Evolutionary conservation across 805 yeast genomes (phyloP).

Genomic region (Hanseniaspora clermontiae): DNA sequence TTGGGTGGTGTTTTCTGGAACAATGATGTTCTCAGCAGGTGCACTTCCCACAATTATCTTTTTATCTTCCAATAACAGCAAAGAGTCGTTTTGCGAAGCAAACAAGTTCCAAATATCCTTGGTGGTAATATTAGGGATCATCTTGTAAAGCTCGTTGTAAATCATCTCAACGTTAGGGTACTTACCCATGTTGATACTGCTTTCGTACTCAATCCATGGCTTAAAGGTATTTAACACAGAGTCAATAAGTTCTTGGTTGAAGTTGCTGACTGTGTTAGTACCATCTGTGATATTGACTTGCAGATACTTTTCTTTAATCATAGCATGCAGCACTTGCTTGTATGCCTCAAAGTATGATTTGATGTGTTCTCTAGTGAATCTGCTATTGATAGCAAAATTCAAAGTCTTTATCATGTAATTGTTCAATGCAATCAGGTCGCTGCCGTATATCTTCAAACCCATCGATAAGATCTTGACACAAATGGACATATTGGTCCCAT

Average conservation of each 20-base stretch:
- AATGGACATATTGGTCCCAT: conserved; percentile 4
- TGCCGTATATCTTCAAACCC: conserved; percentile 8
- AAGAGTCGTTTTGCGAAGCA: neutral
- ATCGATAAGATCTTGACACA: conserved; percentile 4
- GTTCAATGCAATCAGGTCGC: neutral
- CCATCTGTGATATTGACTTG: neutral
- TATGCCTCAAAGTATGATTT: conserved; percentile 7
- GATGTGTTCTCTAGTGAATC: conserved; percentile 9
- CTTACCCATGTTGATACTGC: conserved; percentile 10
- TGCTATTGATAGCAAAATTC: neutral
- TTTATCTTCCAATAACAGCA: neutral
- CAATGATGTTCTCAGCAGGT: neutral
- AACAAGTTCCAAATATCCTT: conserved; percentile 4
- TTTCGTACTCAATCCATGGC: conserved; percentile 5
- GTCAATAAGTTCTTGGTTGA: neutral
- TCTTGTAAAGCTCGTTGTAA: conserved; percentile 1
- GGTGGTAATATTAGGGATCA: neutral
- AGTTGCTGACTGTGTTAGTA: neutral
- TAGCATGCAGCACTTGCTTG: neutral
- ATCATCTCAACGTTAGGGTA: conserved; percentile 8
- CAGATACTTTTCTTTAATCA: neutral
- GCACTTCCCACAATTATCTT: neutral
- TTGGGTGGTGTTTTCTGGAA: neutral
- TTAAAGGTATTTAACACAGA: neutral
- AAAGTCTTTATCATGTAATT: neutral